A percentile compares a stretch with the other conserved stretches of the same genome.
Conservation (phyloP, 495 filamentous ascomycete genomes). For the Trichoderma reesei region DNA sequence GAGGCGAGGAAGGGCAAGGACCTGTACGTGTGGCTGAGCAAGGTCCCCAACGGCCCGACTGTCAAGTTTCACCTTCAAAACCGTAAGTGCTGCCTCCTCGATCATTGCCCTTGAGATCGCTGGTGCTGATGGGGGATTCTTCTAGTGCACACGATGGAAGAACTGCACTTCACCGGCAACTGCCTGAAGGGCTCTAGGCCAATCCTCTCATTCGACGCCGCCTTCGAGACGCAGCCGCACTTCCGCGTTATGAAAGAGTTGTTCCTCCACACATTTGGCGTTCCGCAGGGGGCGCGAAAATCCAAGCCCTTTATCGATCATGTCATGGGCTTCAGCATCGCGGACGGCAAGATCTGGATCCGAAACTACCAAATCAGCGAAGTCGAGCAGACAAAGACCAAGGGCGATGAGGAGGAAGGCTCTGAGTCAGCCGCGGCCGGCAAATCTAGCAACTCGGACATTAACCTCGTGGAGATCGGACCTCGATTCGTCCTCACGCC, state of each 20-base stretch:
- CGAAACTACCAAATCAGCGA: conserved; percentile 89
- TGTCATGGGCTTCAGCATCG: conserved; percentile 83
- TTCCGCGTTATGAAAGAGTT: conserved; percentile 73
- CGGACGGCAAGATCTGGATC: conserved; percentile 95
- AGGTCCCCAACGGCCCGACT: conserved; percentile 90
- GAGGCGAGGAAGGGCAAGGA: conserved; percentile 93
- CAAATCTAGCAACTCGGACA: conserved; percentile 51
- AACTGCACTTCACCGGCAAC: conserved; percentile 94
- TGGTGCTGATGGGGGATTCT: neutral
- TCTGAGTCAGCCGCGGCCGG: conserved; percentile 18
- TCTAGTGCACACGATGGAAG: conserved; percentile 86
- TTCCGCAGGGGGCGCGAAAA: conserved; percentile 77
- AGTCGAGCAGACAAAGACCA: conserved; percentile 51
- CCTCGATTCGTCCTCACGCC: conserved; percentile 92
- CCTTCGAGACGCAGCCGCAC: conserved; percentile 68
- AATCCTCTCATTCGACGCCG: conserved; percentile 81
- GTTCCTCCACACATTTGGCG: conserved; percentile 84
- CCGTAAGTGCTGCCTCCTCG: conserved; percentile 13
- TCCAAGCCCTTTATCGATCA: conserved; percentile 95
- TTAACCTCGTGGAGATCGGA: conserved; percentile 86
- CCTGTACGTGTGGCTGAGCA: conserved; percentile 87
- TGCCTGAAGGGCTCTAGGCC: conserved; percentile 92
- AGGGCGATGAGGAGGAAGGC: conserved; percentile 24
- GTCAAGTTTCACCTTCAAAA: conserved; percentile 79
- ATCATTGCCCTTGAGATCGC: neutral